Base-by-base conservation (phyloP, 2,329 filamentous ascomycete genomes). In the Blumeria graminis region DNA sequence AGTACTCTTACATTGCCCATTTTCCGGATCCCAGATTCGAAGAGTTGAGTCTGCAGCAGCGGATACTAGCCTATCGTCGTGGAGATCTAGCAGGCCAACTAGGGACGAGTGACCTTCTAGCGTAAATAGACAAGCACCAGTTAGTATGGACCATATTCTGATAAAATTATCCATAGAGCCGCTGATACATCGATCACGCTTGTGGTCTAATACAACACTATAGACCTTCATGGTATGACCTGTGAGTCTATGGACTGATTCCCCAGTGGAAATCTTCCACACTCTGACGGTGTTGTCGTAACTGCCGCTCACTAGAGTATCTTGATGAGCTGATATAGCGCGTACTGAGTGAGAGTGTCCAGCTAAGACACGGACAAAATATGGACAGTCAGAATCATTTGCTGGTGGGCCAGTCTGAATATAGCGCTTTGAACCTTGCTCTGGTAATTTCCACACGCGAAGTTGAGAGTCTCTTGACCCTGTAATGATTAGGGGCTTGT, bases 161-260 rank as follows among this genome's bases (percentile, higher is more conserved):
- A 98, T 92, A 61, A 89, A 76, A 60, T 92, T 94, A 68, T 98
- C 92, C 92, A 98, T 98, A 6, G 89, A 94, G 11, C 92, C 92
- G 60, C 89, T 95, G 60, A 98, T 96, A 69, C 92, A 98, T 43
- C 90, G 84, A 65, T 93, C 94, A 58, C 92, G 84, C 63, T 84
- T 81, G 62, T 88, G 84, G 65, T 98, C 92, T 22, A 96, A 73
- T 8, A 98, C 92, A 8, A 98, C 92, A 59, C 89, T 95, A 68
- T 98, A 98, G 0, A 98, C 92, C 68, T 98, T 96, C 67, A 90
- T 82, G 0, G 79, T 77, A 66, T 98, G 92, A 0, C 92, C 92
- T 59, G 84, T 80, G 4, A 98, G 74, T 11, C 87, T 80, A 65
- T 94, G 86, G 3, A 92, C 67, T 7, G 84, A 79, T 65, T 96